A percentile compares a stretch with the other conserved stretches of the same genome.
Evolutionary conservation across 2,329 filamentous ascomycete genomes (phyloP).

Genomic region (Fusarium papillatum): DNA sequence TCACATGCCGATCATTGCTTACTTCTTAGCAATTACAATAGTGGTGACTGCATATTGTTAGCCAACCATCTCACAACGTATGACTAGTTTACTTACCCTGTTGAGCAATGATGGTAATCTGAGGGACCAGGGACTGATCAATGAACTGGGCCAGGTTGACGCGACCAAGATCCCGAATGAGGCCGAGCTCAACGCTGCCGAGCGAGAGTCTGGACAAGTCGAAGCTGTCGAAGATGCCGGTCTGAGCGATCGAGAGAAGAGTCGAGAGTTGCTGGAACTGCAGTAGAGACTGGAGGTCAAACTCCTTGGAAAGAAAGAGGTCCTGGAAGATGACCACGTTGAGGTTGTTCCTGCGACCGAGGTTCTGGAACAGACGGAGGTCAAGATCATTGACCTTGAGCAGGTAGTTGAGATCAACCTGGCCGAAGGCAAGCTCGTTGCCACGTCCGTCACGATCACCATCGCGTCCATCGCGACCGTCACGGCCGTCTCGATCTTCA

Average conservation of each 20-base stretch:
- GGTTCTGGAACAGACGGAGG: slow-evolving; percentile 56
- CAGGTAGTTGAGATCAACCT: slow-evolving; percentile 59
- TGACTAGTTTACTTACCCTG: slow-evolving; percentile 29
- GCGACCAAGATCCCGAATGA: slow-evolving; percentile 44
- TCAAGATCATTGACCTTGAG: slow-evolving; percentile 61
- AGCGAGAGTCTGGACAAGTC: slow-evolving; percentile 45
- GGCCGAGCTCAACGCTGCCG: slow-evolving; percentile 46
- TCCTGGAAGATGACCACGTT: slow-evolving; percentile 57
- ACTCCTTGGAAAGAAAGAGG: slow-evolving; percentile 55
- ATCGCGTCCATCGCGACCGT: slow-evolving; percentile 45
- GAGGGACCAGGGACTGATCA: slow-evolving; percentile 41
- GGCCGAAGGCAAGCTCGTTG: slow-evolving; percentile 56
- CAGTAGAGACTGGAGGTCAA: slow-evolving; percentile 57
- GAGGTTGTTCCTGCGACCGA: slow-evolving; percentile 59
- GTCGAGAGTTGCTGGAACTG: slow-evolving; percentile 57
- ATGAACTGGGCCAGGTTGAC: slow-evolving; percentile 49
- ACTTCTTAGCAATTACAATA: slow-evolving; percentile 15
- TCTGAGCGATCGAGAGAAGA: slow-evolving; percentile 50
- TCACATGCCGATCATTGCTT: not conserved
- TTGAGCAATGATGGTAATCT: slow-evolving; percentile 46
- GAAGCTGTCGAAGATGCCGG: slow-evolving; percentile 47
- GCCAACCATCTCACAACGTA: not conserved
- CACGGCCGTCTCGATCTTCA: not conserved
- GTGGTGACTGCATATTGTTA: slow-evolving; percentile 23
- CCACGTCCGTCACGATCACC: slow-evolving; percentile 55